Conservation (phyloP, 441 rosid species). For the Lepidium campestre region DNA sequence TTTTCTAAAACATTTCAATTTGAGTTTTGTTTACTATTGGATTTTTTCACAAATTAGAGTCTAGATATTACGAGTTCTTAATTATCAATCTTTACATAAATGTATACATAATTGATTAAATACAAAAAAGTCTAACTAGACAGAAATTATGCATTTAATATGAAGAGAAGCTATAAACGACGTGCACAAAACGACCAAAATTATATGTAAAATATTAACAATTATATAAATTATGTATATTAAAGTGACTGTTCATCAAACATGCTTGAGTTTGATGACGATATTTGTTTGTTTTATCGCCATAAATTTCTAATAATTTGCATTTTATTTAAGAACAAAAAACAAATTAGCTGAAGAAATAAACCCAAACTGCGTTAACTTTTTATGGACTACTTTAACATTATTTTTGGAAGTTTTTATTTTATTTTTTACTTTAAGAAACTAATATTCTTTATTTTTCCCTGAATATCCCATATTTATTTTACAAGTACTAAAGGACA, state of each 20-base stretch:
- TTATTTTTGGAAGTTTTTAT: neutral
- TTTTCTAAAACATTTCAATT: neutral
- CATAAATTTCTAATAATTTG: neutral
- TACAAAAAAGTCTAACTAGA: neutral
- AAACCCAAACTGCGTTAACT: neutral
- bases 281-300: neutral
- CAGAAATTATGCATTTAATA: neutral
- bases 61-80: neutral
- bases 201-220: neutral
- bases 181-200: slow-evolving; percentile 14
- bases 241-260: slow-evolving; percentile 36
- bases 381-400: neutral
- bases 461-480: no score
- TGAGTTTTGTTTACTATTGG: neutral
- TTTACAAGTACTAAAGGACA: slow-evolving; percentile 59
- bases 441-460: slow-evolving; percentile 13
- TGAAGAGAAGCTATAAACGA: neutral
- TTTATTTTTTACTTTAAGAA: slow-evolving; percentile 27
- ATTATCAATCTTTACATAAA: neutral
- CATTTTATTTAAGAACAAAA: neutral
- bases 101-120: neutral
- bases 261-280: slow-evolving; percentile 35
- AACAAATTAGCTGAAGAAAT: neutral
- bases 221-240: neutral
- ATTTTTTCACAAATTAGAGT: neutral